A percentile compares a stretch with the other conserved stretches of the same genome.
Conservation (phyloP, 768 basidiomycete genomes). For the Phylloporus scabripes region DNA sequence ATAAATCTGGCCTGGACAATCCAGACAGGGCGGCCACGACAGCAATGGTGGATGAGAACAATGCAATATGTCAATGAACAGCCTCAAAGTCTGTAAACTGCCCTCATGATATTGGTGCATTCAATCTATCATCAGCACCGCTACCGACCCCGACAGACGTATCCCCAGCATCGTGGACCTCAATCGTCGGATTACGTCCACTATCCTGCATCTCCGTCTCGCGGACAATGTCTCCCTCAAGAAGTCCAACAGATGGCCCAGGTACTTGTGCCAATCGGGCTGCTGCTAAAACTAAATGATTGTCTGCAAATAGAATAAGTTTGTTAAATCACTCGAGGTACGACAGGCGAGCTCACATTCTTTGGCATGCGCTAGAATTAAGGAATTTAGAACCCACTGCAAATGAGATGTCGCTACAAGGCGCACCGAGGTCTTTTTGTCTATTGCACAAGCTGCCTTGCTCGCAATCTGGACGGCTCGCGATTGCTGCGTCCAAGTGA, state of each 20-base stretch:
- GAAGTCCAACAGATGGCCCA: background rate
- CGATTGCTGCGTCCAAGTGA: constrained; percentile 49
- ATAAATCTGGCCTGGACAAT: constrained; percentile 6
- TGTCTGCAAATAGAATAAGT: constrained; percentile 28
- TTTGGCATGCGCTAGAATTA: constrained; percentile 55
- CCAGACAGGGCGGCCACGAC: background rate
- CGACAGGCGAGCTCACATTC: constrained; percentile 51
- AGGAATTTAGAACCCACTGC: constrained; percentile 7
- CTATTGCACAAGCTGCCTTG: constrained; percentile 53
- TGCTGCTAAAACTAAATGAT: constrained; percentile 31
- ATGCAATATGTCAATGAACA: background rate
- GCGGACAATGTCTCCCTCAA: background rate
- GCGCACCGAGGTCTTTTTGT: constrained; percentile 65
- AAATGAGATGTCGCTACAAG: background rate
- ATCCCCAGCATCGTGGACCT: background rate
- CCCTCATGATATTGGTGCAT: background rate
- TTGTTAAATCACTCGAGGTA: constrained; percentile 1
- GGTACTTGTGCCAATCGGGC: constrained; percentile 1
- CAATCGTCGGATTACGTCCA: background rate
- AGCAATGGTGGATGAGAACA: background rate
- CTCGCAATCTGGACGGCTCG: constrained; percentile 61
- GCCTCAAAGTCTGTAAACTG: background rate
- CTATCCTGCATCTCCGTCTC: background rate
- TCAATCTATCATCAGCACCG: constrained; percentile 1
- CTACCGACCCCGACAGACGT: background rate